Percentiles rank a stretch among this genome's conserved stretches.
Conservation (phyloP, 441 rosid species). For the Corymbia calophylla region DNA sequence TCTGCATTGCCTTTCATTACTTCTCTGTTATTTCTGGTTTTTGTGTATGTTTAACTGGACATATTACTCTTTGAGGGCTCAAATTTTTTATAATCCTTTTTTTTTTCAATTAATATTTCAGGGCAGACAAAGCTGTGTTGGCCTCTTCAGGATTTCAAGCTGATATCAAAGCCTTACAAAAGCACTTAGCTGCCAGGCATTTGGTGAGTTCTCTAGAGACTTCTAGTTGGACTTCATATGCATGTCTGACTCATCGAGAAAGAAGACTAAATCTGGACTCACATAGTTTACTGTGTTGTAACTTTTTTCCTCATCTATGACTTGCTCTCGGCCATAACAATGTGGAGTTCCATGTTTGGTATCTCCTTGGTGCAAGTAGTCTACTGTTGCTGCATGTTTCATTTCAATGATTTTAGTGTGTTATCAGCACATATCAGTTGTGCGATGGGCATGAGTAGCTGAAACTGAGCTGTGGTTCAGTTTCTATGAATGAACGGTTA, state of each 20-base stretch:
- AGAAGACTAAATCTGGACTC: not conserved
- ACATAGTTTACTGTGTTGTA: not conserved
- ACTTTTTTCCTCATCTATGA: fast-evolving
- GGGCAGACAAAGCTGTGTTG: conserved; percentile 80
- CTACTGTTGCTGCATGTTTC: not conserved
- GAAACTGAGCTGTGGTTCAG: not conserved
- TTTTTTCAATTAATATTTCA: conserved; percentile 14
- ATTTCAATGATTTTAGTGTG: not conserved
- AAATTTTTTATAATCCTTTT: not conserved
- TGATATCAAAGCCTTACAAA: conserved; percentile 91
- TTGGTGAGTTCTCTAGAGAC: conserved; percentile 44
- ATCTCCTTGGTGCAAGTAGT: not conserved
- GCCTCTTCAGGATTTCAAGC: conserved; percentile 99
- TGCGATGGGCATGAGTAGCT: not conserved
- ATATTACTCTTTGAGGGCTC: not conserved
- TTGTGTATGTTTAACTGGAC: not conserved
- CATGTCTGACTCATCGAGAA: not conserved
- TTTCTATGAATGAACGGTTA: not conserved
- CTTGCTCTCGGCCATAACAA: not conserved
- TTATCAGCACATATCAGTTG: not conserved
- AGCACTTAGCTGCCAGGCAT: conserved; percentile 70
- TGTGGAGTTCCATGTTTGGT: not conserved
- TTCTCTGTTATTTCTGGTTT: not conserved
- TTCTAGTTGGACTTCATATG: not conserved
- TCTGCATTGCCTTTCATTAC: not conserved